A percentile compares a stretch with the other conserved stretches of the same genome.
phyloP scores from a whole-genome alignment of 2,329 filamentous ascomycete genomes.

The Monosporascus sp. region DNA sequence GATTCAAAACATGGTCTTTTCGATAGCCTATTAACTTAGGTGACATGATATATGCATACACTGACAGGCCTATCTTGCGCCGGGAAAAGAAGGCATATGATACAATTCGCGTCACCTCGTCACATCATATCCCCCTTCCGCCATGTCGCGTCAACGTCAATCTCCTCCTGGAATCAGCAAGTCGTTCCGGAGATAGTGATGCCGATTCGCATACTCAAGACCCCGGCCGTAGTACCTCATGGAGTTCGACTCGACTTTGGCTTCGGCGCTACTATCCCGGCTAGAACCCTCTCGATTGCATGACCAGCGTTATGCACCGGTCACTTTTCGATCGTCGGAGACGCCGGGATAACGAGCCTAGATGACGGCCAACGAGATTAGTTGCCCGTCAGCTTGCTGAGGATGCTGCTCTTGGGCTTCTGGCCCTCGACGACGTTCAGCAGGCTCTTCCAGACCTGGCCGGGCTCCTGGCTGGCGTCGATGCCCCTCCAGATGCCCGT shows the following conservation, averaged over 20 bases:
- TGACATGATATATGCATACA: not conserved
- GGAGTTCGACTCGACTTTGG: not conserved
- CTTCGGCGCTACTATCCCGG: not conserved
- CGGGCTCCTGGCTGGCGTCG: constrained; percentile 93
- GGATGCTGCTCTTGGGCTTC: constrained; percentile 38
- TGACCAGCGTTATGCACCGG: not conserved
- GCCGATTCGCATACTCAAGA: not conserved
- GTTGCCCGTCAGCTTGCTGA: constrained; percentile 35
- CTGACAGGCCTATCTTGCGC: not conserved
- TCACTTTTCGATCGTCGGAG: not conserved
- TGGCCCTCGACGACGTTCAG: constrained; percentile 74
- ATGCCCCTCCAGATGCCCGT: constrained; percentile 95
- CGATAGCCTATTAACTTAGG: not conserved
- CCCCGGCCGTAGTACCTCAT: not conserved
- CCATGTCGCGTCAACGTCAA: not conserved
- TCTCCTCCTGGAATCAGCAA: no score
- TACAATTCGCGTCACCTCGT: not conserved
- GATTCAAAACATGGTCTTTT: not conserved
- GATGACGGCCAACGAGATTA: constrained; percentile 7
- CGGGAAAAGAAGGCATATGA: not conserved
- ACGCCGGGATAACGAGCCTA: not conserved
- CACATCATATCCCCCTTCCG: not conserved
- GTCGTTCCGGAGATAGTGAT: not conserved
- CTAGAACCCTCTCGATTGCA: not conserved
- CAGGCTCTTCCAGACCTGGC: constrained; percentile 91